Base-by-base conservation (phyloP, 108 stramenopile genomes). In the Cylindrotheca fusiformis region DNA sequence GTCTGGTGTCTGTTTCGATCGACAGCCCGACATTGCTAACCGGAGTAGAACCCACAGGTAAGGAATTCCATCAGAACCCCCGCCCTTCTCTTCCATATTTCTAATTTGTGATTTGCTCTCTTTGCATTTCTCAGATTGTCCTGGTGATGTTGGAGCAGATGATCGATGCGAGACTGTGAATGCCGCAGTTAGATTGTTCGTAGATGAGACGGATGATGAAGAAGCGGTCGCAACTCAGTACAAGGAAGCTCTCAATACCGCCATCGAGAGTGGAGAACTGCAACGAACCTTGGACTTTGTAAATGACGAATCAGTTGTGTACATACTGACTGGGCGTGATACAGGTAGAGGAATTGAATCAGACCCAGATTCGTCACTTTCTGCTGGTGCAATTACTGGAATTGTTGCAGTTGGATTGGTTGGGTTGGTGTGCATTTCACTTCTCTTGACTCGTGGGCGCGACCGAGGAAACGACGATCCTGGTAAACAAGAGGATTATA, bases 351-450 rank as follows among this genome's bases (percentile, higher is more conserved):
- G 19, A 19, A 23, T 31, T 55, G 51, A 63, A n/a, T 27, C 25
- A 26, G 32, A 26, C 28, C 53, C 36, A 22, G 21, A 20, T 29
- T 3, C 27, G 29, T 31, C 4, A 30, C 19, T 53, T 55, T 19
- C 30, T 32, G 55, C 49, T 6, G 77, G 74, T 2, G 81, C 76
- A 24, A 72, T 76, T 51, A 56, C 79, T 48, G 81, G 74, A 36
- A 82, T 82, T 44, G 69, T 67, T 12, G 53, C 78, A 46, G 82
- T 60, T 1, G 66, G 32, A 20, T 5, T 80, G 25, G 63, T 63
- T n/a, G 6, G 69, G 4, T 12, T 81, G 5, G 49, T 12, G 48
- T 32, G 31, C n/a, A 24, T 48, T 53, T 36, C 21, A 27, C 52
- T 8, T 17, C 24, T 51, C 32, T 44, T 41, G 44, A 32, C n/a